These are phyloP conservation scores for Fusarium goolgardi DNA, from an alignment of 2,329 filamentous ascomycete genomes.

Conservation along the genomic window DNA sequence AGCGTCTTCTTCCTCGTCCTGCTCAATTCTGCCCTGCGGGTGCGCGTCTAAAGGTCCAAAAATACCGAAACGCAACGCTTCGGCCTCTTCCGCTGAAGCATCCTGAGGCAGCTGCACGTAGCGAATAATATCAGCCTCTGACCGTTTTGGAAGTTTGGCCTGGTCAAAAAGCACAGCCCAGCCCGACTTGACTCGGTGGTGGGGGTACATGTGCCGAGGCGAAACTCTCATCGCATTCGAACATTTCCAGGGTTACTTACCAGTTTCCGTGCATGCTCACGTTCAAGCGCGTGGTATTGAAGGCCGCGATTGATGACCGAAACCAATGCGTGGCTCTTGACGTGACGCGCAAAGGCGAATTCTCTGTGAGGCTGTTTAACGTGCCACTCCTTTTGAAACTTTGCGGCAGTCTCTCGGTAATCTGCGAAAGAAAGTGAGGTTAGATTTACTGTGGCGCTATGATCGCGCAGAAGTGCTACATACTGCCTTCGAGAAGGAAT, in stretches of 20 bases:
- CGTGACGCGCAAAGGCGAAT: constrained; percentile 72
- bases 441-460: constrained; percentile 40
- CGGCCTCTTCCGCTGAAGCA: constrained; percentile 60
- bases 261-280: constrained; percentile 63
- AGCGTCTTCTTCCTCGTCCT: constrained; percentile 55
- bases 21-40: constrained; percentile 56
- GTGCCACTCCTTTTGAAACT: constrained; percentile 76
- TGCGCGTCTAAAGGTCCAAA: constrained; percentile 67
- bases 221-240: constrained; percentile 20
- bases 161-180: constrained; percentile 33
- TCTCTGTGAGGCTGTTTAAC: constrained; percentile 70
- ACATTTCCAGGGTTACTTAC: constrained; percentile 53
- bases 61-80: constrained; percentile 63
- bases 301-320: constrained; percentile 72
- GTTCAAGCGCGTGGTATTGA: constrained; percentile 69
- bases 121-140: constrained; percentile 41
- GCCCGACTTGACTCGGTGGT: constrained; percentile 17
- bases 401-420: constrained; percentile 74
- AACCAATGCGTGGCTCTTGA: constrained; percentile 73
- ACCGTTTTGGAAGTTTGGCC: constrained; percentile 39
- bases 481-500: constrained; percentile 72
- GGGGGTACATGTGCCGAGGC: constrained; percentile 22
- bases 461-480: constrained; percentile 53
- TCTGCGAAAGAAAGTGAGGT: constrained; percentile 57
- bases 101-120: constrained; percentile 62